Evolutionary conservation across 352 stramenopile species (phyloP), one percentile per base, ranked within the genome.

Genomic region (Blastocystis sp.): DNA sequence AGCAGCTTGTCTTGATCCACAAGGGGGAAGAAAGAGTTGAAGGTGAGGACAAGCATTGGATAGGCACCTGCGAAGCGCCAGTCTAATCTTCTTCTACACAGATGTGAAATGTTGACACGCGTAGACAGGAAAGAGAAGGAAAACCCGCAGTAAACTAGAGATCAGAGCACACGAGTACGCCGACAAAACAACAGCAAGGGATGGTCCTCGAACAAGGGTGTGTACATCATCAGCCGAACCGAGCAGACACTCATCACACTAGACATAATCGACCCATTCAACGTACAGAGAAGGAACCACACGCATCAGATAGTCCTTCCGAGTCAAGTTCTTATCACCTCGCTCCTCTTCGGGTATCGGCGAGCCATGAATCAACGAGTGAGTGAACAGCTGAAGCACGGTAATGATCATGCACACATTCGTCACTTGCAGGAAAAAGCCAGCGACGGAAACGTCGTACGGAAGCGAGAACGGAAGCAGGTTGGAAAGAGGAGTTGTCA

Each of bases 51-150:
- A 29, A 88, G 20, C 13, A 88, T 76, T 23, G 53, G 53, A 45
- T 64, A 88, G 20, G 66, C 29, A 9, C 77, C 77, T 37, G 43
- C 66, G 18, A 88, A 88, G 1, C 77, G 34, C 77, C 77, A 88
- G 37, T 43, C 66, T 13, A 88, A 18, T n/a, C 29, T n/a, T 18
- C 77, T 34, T 41, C 77, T 37, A 43, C 77, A 88, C n/a, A 88
- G 41, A 41, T 88, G 77, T 3, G 55, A 54, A 4, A 88, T 64
- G 26, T 88, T 88, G 15, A 79, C 53, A 13, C 56, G 77, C 15
- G 77, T 88, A 1, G 77, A 88, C 23, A 88, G 66, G 77, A 88
- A 88, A 23, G 77, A 88, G 29, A 77, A 77, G n/a, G 77, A 62
- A 11, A 88, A 41, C 20, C 77, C 77, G 23, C 77, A 88, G 43